phyloP scores from a whole-genome alignment of 306 rosid species.

The Cucurbita moschata region DNA sequence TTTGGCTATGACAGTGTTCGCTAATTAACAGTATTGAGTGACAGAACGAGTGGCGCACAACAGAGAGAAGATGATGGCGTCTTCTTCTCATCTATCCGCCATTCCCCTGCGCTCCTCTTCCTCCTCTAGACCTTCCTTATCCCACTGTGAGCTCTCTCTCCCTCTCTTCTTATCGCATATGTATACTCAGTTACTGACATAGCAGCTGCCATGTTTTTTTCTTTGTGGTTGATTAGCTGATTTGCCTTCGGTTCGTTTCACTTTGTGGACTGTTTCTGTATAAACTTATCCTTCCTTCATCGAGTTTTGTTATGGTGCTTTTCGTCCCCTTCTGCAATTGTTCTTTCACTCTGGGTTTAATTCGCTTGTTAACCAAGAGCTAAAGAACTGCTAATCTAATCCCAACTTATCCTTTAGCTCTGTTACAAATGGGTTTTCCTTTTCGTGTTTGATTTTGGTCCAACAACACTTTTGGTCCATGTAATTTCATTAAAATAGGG shows the following conservation, averaged over 20 bases:
- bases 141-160: constrained; percentile 15
- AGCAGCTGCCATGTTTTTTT: background rate
- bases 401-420: background rate
- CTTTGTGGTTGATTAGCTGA: background rate
- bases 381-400: too few species aligned
- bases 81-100: constrained; percentile 37
- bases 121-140: constrained; percentile 8
- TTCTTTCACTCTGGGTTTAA: background rate
- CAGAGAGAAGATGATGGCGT: constrained; percentile 19
- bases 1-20: background rate
- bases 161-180: background rate
- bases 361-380: too few species aligned
- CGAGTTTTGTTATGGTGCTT: background rate
- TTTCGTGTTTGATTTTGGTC: too few species aligned
- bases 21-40: background rate
- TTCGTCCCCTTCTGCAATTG: background rate
- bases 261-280: background rate
- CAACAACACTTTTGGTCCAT: too few species aligned
- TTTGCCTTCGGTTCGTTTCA: background rate
- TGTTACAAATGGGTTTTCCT: background rate
- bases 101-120: constrained; percentile 23
- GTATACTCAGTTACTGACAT: background rate
- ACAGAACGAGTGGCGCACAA: background rate
- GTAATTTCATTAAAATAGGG: too few species aligned
- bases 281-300: background rate